Percentiles rank a stretch among this genome's conserved stretches.
Conservation (phyloP, 2,329 filamentous ascomycete species). For the Fusarium sambucinum region DNA sequence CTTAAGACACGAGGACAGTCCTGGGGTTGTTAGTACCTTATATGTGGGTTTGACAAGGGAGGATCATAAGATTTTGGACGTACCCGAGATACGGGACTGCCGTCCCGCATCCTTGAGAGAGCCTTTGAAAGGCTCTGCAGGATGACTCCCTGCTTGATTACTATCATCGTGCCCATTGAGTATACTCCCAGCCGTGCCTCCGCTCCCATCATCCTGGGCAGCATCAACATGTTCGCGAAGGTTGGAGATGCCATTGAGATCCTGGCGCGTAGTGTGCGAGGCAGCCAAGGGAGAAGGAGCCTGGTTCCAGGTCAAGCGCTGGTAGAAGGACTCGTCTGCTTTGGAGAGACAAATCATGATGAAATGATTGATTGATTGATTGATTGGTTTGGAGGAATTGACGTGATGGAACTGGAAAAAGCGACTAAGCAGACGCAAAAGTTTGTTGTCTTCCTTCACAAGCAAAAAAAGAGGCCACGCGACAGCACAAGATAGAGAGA, state of each 20-base stretch:
- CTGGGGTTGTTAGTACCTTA: slow-evolving; percentile 23
- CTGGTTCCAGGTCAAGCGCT: slow-evolving; percentile 66
- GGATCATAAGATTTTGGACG: slow-evolving; percentile 21
- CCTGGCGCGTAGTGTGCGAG: slow-evolving; percentile 65
- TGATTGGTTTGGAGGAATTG: neutral
- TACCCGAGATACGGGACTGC: slow-evolving; percentile 48
- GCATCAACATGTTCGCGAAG: slow-evolving; percentile 58
- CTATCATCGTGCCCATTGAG: slow-evolving; percentile 46
- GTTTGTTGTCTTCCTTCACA: slow-evolving; percentile 8
- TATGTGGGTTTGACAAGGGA: slow-evolving; percentile 6
- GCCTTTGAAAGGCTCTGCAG: slow-evolving; percentile 32
- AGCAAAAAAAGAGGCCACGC: slow-evolving; percentile 25
- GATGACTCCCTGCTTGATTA: slow-evolving; percentile 39
- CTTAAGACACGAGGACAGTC: slow-evolving; percentile 51
- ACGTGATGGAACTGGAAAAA: neutral
- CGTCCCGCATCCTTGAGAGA: slow-evolving; percentile 48
- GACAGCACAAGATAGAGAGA: slow-evolving; percentile 8
- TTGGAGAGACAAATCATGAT: slow-evolving; percentile 66
- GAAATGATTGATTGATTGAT: neutral
- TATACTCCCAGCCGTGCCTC: slow-evolving; percentile 41
- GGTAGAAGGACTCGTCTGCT: slow-evolving; percentile 62
- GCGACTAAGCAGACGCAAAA: slow-evolving; percentile 13
- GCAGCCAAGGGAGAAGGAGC: slow-evolving; percentile 63
- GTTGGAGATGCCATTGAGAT: slow-evolving; percentile 68
- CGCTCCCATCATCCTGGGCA: slow-evolving; percentile 51